These are phyloP conservation scores for Coniochaeta sp. DNA, from an alignment of 2,329 filamentous ascomycete genomes.

Conservation along the genomic window DNA sequence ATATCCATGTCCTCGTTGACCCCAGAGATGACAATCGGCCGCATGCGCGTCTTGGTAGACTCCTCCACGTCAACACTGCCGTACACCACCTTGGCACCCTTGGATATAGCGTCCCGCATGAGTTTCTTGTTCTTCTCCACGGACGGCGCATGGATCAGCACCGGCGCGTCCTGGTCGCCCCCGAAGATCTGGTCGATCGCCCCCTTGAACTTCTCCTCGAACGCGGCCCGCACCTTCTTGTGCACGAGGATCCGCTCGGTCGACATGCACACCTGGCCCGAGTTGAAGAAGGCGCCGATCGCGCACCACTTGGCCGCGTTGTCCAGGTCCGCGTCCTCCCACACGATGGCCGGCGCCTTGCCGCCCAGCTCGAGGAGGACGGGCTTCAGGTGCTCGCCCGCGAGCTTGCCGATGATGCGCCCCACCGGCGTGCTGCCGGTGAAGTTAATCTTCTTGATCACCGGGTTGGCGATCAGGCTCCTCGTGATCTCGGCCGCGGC, in stretches of 20 bases:
- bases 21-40: conserved; percentile 51
- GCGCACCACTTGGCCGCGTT: conserved; percentile 62
- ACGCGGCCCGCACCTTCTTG: conserved; percentile 34
- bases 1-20: conserved; percentile 66
- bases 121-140: conserved; percentile 59
- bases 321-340: conserved; percentile 71
- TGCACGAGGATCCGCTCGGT: conserved; percentile 67
- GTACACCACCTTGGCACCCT: conserved; percentile 50
- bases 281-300: conserved; percentile 63
- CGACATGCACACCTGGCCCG: conserved; percentile 79
- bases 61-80: conserved; percentile 27
- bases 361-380: conserved; percentile 76
- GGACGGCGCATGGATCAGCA: conserved; percentile 62
- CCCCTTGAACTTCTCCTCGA: conserved; percentile 33
- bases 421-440: conserved; percentile 72
- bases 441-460: conserved; percentile 77
- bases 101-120: conserved; percentile 57
- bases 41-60: conserved; percentile 29
- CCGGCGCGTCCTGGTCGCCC: conserved; percentile 54
- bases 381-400: conserved; percentile 71
- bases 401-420: conserved; percentile 60
- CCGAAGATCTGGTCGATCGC: conserved; percentile 35
- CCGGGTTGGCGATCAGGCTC: conserved; percentile 57
- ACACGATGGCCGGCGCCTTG: conserved; percentile 71
- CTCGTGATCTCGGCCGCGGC: conserved; percentile 61